Evolutionary conservation across 1,284 basidiomycete species (phyloP).

Genomic region (Xerocomus amazonicus): DNA sequence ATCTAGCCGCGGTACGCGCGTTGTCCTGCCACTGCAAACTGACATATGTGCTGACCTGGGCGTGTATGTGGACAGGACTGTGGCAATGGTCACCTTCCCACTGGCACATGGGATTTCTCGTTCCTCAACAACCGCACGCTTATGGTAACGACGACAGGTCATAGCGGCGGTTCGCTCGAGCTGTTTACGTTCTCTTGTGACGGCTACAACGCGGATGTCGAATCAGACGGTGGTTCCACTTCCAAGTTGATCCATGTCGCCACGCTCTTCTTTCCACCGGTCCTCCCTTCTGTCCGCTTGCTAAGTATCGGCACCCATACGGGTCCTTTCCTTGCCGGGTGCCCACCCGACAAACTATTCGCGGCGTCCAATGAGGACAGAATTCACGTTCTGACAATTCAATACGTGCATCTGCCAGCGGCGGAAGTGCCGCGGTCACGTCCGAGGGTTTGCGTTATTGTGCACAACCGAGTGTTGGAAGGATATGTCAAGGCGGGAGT

Average conservation of each 20-base stretch:
- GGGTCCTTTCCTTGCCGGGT: constrained; percentile 37
- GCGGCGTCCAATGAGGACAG: constrained; percentile 36
- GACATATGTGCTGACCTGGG: neutral
- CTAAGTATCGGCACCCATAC: constrained; percentile 30
- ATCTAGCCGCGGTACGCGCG: constrained; percentile 41
- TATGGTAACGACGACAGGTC: constrained; percentile 36
- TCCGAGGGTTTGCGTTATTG: constrained; percentile 32
- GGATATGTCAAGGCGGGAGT: constrained; percentile 20
- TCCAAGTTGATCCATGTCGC: constrained; percentile 25
- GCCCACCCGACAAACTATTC: constrained; percentile 35
- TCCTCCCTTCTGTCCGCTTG: constrained; percentile 16
- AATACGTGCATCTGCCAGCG: constrained; percentile 24
- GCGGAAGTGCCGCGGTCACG: constrained; percentile 7
- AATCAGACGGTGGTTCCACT: neutral
- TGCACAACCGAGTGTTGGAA: constrained; percentile 38
- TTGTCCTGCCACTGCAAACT: neutral
- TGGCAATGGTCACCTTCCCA: constrained; percentile 25
- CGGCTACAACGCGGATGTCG: neutral
- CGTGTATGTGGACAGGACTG: constrained; percentile 22
- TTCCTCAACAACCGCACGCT: constrained; percentile 46
- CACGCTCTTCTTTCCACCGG: constrained; percentile 35
- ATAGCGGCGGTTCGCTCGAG: constrained; percentile 36
- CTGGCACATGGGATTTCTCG: constrained; percentile 40
- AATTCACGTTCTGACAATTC: constrained; percentile 44
- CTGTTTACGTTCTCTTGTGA: constrained; percentile 37